Evolutionary conservation across 73 alveolate species (phyloP).

Genomic region (Tetrahymena borealis): DNA sequence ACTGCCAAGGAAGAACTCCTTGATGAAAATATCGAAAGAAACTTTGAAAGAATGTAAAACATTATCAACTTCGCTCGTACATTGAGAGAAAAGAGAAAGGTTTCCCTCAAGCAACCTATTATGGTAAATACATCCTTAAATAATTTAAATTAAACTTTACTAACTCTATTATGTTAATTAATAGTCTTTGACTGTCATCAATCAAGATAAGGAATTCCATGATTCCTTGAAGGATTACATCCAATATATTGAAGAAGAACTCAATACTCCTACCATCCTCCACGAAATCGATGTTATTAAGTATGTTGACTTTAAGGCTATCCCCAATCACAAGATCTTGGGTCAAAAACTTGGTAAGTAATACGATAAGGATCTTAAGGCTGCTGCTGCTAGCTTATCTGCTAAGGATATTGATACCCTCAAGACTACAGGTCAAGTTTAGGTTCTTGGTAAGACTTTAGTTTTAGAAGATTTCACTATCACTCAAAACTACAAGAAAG

Average conservation of each 20-base stretch:
- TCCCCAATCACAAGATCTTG: conserved; percentile 70
- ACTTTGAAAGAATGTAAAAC: conserved; percentile 73
- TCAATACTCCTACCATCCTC: conserved; percentile 70
- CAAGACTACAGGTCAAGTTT: conserved; percentile 59
- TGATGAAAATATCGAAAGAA: conserved; percentile 72
- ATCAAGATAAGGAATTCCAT: conserved; percentile 58
- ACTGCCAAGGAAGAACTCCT: conserved; percentile 67
- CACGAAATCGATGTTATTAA: conserved; percentile 61
- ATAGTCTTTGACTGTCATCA: conserved; percentile 57
- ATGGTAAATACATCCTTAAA: not conserved
- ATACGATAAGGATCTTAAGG: conserved; percentile 64
- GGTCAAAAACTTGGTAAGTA: conserved; percentile 66
- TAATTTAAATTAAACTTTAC: not conserved
- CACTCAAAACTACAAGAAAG: conserved; percentile 68
- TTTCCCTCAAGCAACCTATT: conserved; percentile 92
- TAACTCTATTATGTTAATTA: not conserved
- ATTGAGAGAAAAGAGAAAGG: conserved; percentile 83
- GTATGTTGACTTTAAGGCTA: conserved; percentile 63
- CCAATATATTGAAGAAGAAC: conserved; percentile 85
- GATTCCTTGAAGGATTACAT: conserved; percentile 61
- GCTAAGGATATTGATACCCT: conserved; percentile 52
- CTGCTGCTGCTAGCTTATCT: conserved; percentile 48
- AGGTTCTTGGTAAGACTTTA: conserved; percentile 56
- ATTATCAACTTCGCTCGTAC: conserved; percentile 88
- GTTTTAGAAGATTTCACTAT: conserved; percentile 48